A percentile compares a stretch with the other conserved stretches of the same genome.
Conservation (phyloP, 1,139 yeast genomes). For the Geotrichum carabidarum region DNA sequence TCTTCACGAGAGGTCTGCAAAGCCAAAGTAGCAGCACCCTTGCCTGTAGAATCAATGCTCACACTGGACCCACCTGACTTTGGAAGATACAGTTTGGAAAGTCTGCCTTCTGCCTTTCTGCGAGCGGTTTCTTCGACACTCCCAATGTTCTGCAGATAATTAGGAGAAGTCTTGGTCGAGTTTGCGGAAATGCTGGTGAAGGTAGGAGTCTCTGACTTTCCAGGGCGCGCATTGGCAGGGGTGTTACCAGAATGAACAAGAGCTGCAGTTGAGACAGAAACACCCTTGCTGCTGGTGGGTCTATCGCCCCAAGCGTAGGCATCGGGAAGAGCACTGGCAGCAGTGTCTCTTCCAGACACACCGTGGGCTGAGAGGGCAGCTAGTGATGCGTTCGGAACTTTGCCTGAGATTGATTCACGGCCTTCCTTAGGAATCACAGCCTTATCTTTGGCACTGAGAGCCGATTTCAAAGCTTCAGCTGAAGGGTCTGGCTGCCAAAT, state of each 20-base stretch:
- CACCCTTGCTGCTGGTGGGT: constrained; percentile 5
- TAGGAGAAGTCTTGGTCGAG: constrained; percentile 6
- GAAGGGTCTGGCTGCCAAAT: constrained; percentile 34
- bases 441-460: constrained; percentile 43
- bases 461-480: constrained; percentile 45
- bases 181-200: constrained; percentile 14
- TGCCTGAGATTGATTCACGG: constrained; percentile 18
- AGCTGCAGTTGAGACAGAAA: constrained; percentile 20
- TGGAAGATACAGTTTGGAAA: constrained; percentile 31
- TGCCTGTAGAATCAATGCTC: constrained; percentile 19
- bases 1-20: constrained; percentile 19
- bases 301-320: constrained; percentile 37
- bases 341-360: constrained; percentile 36
- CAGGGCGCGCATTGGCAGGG: constrained; percentile 21
- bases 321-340: constrained; percentile 35
- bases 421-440: constrained; percentile 16
- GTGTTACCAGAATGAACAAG: constrained; percentile 17
- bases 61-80: constrained; percentile 25
- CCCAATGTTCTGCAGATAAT: constrained; percentile 23
- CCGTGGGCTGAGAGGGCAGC: constrained; percentile 33
- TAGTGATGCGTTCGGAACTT: constrained; percentile 25
- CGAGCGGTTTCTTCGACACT: constrained; percentile 35
- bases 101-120: constrained; percentile 33
- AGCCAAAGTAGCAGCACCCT: constrained; percentile 19
- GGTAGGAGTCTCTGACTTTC: constrained; percentile 15